Percentiles rank a stretch among this genome's conserved stretches.
phyloP scores from a whole-genome alignment of 2,329 filamentous ascomycete species.

The Dactylonectria estremocensis region DNA sequence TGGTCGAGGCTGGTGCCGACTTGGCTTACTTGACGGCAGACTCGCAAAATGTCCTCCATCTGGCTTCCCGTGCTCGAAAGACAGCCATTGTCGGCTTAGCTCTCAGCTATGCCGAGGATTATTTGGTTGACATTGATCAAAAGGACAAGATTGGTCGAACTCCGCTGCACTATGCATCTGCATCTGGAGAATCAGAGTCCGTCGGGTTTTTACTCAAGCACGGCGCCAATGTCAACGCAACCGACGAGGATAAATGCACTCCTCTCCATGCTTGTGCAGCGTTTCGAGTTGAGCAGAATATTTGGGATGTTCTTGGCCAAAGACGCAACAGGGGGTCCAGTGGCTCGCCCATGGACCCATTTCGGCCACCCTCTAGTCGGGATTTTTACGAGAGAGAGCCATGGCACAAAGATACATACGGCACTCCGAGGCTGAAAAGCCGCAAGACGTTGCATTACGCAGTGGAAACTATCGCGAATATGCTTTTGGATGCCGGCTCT shows the following conservation, averaged over 20 bases:
- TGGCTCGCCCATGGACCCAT: slow-evolving; percentile 3
- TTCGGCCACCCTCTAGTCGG: slow-evolving; percentile 14
- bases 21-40: slow-evolving; percentile 31
- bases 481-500: slow-evolving; percentile 26
- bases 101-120: neutral
- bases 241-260: slow-evolving; percentile 13
- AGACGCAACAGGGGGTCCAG: neutral
- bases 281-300: slow-evolving; percentile 22
- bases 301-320: slow-evolving; percentile 26
- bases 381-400: neutral
- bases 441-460: neutral
- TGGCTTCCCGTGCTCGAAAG: slow-evolving; percentile 38
- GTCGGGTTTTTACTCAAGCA: slow-evolving; percentile 33
- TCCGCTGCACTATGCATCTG: slow-evolving; percentile 40
- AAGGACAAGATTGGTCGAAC: slow-evolving; percentile 35
- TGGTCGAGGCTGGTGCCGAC: slow-evolving; percentile 29
- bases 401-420: neutral
- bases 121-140: slow-evolving; percentile 29
- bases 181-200: slow-evolving; percentile 38
- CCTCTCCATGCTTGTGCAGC: slow-evolving; percentile 40
- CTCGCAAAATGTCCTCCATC: slow-evolving; percentile 36
- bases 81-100: slow-evolving; percentile 30
- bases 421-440: neutral
- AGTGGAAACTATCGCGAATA: slow-evolving; percentile 23
- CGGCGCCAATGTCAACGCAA: slow-evolving; percentile 16